phyloP scores from a whole-genome alignment of 768 basidiomycete genomes.

The Mycena leptocephala region DNA sequence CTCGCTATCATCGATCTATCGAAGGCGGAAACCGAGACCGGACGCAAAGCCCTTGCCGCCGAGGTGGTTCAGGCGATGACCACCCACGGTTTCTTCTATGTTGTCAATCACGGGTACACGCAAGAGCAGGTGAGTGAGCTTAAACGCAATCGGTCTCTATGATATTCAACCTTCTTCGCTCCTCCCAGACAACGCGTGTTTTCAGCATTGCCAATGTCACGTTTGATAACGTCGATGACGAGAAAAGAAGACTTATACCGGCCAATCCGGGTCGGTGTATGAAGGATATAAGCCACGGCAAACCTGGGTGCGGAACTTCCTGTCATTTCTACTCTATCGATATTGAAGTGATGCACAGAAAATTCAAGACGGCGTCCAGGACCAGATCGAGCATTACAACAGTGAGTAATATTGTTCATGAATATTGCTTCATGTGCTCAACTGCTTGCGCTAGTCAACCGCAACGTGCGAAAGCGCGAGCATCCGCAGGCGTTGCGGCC shows the following conservation, averaged over 20 bases:
- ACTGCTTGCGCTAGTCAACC: no score
- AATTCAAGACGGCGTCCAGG: no score
- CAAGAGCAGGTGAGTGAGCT: constrained; percentile 52
- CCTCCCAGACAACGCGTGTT: constrained; percentile 57
- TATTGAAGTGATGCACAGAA: no score
- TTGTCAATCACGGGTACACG: constrained; percentile 66
- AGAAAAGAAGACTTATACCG: constrained; percentile 59
- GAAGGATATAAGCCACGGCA: constrained; percentile 69
- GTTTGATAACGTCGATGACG: constrained; percentile 55
- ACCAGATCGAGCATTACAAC: no score
- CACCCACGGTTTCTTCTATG: constrained; percentile 62
- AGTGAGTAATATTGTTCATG: no score
- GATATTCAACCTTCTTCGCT: neutral
- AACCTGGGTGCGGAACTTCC: constrained; percentile 67
- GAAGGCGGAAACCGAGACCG: constrained; percentile 44
- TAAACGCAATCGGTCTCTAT: no score
- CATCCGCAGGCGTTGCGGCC: constrained; percentile 57
- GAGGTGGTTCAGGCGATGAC: constrained; percentile 54
- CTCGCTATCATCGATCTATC: constrained; percentile 58
- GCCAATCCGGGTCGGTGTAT: constrained; percentile 61
- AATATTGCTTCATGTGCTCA: no score
- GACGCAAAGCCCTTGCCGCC: constrained; percentile 44
- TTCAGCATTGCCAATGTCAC: constrained; percentile 65
- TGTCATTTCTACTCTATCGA: no score
- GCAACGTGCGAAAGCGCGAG: constrained; percentile 48